Evolutionary conservation across 1,139 yeast genomes (phyloP), one percentile per base, ranked within the genome.

Genomic region (Torulaspora globosa): DNA sequence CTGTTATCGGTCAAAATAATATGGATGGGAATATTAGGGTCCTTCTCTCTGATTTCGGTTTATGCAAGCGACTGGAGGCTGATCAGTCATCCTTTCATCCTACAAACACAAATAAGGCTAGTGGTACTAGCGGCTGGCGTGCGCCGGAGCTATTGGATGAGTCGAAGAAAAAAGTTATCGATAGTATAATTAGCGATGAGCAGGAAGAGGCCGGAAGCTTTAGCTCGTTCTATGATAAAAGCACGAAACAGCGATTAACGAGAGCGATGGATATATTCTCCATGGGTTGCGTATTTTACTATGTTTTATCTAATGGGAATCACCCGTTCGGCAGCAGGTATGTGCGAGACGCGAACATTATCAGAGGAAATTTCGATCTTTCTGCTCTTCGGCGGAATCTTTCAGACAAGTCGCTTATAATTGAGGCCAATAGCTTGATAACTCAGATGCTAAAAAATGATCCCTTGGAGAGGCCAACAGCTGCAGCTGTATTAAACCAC

Each of bases 41-140:
- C 54, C 71, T 94, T 42, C 89, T 92, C 24, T 89, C 97, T 1
- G 99, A 92, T 66, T 94, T 92, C 70, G 99, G 99, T 0, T 75
- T 92, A 21, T 92, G 98, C 66, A 90, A 92, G 62, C 86, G 85
- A 61, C 70, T 92, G 44, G 98, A 92, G 52, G 80, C 82, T 14
- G 97, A 89, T 57, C 97, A 92, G 65, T 85, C 96, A 1, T 87
- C 96, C 6, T 92, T 92, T 65, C 76, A 31, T 19, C 34, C 92
- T 53, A 95, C 97, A 0, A 90, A 96, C 0, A 84, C 95, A 0
- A 82, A 92, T 0, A 84, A 88, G 59, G 95, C 95, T 9, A 96
- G 97, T 0, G 99, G 99, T 2, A 92, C 98, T 0, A 79, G 92
- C 6, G 99, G 99, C 1, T 92, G 98, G 98, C 77, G 97, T 56